Evolutionary conservation across 345 rosid species (phyloP).

Genomic region (Moringa oleifera): DNA sequence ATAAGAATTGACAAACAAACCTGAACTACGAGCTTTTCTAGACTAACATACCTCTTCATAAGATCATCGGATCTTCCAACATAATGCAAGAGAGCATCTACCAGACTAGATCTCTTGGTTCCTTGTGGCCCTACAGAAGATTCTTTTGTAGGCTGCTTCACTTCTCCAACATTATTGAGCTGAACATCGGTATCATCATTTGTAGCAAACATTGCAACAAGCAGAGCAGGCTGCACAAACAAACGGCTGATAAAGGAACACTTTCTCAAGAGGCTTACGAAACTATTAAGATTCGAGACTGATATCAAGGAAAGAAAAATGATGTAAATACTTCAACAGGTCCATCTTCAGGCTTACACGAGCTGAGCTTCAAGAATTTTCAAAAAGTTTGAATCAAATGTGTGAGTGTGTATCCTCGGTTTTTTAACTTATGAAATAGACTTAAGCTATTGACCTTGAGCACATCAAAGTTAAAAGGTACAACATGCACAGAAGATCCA

Average conservation of each 20-base stretch:
- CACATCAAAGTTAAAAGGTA: no score
- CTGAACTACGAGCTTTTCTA: constrained; percentile 3
- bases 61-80: constrained; percentile 55
- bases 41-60: constrained; percentile 51
- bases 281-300: neutral
- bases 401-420: no score
- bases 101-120: constrained; percentile 39
- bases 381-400: no score
- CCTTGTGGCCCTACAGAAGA: constrained; percentile 22
- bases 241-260: constrained; percentile 15
- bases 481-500: no score
- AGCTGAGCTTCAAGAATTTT: neutral
- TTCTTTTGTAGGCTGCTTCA: constrained; percentile 33
- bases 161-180: constrained; percentile 22
- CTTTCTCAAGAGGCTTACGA: constrained; percentile 1
- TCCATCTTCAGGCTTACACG: neutral
- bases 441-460: no score
- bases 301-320: no score
- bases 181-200: constrained; percentile 34
- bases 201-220: constrained; percentile 47
- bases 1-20: constrained; percentile 10
- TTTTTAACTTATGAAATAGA: no score
- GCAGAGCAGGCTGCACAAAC: constrained; percentile 74
- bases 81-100: constrained; percentile 41
- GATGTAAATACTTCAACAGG: no score